phyloP scores from a whole-genome alignment of 345 rosid genomes.

The Toxicodendron radicans region DNA sequence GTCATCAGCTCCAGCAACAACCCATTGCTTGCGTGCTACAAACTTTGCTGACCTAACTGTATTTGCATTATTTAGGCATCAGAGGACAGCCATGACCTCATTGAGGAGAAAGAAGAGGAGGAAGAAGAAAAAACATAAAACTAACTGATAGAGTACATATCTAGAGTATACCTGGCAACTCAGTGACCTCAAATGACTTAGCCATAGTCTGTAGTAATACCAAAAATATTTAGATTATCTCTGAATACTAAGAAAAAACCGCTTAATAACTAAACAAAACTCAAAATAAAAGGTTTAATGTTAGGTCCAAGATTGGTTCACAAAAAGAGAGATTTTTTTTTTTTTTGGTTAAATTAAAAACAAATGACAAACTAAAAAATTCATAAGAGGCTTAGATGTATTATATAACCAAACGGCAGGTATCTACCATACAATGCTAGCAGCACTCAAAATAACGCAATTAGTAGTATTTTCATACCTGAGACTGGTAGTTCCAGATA shows the following conservation, averaged over 20 bases:
- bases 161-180: conserved; percentile 69
- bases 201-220: conserved; percentile 67
- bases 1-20: conserved; percentile 98
- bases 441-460: background rate
- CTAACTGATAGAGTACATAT: background rate
- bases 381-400: background rate
- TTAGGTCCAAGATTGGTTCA: background rate
- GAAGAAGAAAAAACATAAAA: conserved; percentile 3
- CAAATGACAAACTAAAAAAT: background rate
- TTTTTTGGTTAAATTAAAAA: background rate
- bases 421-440: background rate
- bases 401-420: background rate
- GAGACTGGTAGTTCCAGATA: conserved; percentile 88
- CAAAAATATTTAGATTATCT: conserved; percentile 24
- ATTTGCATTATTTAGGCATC: conserved; percentile 25
- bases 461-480: conserved; percentile 48
- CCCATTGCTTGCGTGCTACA: conserved; percentile 89
- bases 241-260: background rate
- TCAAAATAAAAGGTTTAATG: background rate
- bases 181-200: conserved; percentile 93
- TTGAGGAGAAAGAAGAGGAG: conserved; percentile 13
- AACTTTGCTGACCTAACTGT: conserved; percentile 99
- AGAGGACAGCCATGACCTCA: conserved; percentile 15
- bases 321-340: background rate
- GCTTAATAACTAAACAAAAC: background rate